These are phyloP conservation scores for Ophioceras dolichostomum DNA, from an alignment of 2,329 filamentous ascomycete genomes.

Conservation along the genomic window DNA sequence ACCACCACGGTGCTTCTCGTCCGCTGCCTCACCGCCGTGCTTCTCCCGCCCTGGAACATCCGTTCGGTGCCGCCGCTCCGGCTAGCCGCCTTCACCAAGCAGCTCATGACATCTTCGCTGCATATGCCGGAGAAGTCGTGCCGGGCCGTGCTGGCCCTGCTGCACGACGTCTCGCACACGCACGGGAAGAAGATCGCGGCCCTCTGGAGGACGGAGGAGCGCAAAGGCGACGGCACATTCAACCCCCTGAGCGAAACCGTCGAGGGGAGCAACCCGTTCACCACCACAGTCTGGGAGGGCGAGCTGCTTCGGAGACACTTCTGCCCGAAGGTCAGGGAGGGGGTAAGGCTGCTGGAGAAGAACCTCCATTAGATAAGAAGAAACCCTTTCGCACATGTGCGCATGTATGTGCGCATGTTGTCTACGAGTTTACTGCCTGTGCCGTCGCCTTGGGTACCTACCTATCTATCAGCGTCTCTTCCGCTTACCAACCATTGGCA, in stretches of 20 bases:
- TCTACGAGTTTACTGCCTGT: too few species aligned
- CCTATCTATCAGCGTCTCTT: too few species aligned
- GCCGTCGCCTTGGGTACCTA: too few species aligned
- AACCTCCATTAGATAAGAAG: too few species aligned
- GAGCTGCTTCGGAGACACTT: slow-evolving; percentile 79
- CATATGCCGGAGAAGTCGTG: slow-evolving; percentile 86
- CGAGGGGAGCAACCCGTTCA: slow-evolving; percentile 83
- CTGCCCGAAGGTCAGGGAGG: slow-evolving; percentile 73
- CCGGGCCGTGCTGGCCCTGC: slow-evolving; percentile 64
- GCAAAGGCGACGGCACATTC: slow-evolving; percentile 80
- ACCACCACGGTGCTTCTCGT: slow-evolving; percentile 89
- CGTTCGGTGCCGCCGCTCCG: slow-evolving; percentile 68
- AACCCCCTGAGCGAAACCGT: slow-evolving; percentile 61
- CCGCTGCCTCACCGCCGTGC: slow-evolving; percentile 69
- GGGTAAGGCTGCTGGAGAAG: slow-evolving; percentile 58
- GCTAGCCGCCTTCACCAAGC: slow-evolving; percentile 87
- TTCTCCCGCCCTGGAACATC: slow-evolving; percentile 64
- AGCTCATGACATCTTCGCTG: slow-evolving; percentile 68
- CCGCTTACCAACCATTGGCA: too few species aligned
- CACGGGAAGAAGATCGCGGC: slow-evolving; percentile 72
- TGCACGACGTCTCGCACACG: slow-evolving; percentile 66
- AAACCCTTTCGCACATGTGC: too few species aligned
- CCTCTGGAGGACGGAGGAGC: slow-evolving; percentile 92
- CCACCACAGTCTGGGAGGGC: slow-evolving; percentile 85
- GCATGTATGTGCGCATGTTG: too few species aligned